A percentile compares a stretch with the other conserved stretches of the same genome.
These are phyloP conservation scores for Cladosporium sp. DNA, from an alignment of 2,329 filamentous ascomycete genomes.

Conservation along the genomic window DNA sequence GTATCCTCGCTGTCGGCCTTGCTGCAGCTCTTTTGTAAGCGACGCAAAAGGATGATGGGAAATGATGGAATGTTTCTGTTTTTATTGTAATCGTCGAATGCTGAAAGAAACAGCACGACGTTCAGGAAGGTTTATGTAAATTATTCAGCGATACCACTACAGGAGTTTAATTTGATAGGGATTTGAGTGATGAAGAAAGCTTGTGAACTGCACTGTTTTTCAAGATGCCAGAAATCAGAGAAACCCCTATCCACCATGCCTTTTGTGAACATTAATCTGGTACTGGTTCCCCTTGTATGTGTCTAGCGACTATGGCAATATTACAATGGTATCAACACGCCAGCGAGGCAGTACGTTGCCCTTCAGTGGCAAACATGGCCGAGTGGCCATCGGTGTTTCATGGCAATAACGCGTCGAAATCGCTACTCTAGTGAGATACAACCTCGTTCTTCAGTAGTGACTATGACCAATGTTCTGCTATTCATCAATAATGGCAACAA, in stretches of 20 bases:
- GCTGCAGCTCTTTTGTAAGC: conserved; percentile 14
- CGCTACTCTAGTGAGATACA: too few relatives aligned
- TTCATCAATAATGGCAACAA: too few relatives aligned
- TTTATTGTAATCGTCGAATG: neutral
- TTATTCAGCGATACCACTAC: neutral
- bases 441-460: too few relatives aligned
- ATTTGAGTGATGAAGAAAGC: neutral
- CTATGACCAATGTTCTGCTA: too few relatives aligned
- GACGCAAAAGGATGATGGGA: neutral
- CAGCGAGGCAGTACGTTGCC: too few relatives aligned
- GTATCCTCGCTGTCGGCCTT: conserved; percentile 10
- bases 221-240: neutral
- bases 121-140: neutral
- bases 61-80: neutral
- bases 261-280: too few relatives aligned
- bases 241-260: neutral
- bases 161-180: conserved; percentile 2
- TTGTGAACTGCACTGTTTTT: neutral
- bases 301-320: too few relatives aligned
- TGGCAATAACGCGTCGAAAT: too few relatives aligned
- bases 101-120: neutral
- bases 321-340: too few relatives aligned
- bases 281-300: too few relatives aligned
- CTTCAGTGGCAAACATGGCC: too few relatives aligned
- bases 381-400: too few relatives aligned